Percentiles rank a stretch among this genome's conserved stretches.
phyloP scores from a whole-genome alignment of 2,329 filamentous ascomycete species.

The Mycosphaerella arachidis region DNA sequence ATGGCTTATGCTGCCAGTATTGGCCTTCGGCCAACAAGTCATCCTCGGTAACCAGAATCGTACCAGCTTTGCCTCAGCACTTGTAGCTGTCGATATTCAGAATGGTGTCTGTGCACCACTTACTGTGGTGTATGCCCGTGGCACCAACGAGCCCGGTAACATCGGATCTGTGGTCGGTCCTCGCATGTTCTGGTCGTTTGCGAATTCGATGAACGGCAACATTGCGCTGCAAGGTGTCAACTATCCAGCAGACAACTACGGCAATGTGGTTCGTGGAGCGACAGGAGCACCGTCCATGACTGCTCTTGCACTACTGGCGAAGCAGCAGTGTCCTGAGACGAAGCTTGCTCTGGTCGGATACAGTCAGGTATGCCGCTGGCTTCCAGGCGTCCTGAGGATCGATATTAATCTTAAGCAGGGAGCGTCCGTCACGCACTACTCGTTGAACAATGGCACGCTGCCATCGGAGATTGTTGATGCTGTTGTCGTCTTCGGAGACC shows the following conservation, averaged over 20 bases:
- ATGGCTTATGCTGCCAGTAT: no score
- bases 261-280: slow-evolving; percentile 8
- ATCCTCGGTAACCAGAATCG: no score
- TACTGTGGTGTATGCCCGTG: slow-evolving; percentile 53
- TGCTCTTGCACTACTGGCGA: slow-evolving; percentile 1
- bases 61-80: no score
- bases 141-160: slow-evolving; percentile 50
- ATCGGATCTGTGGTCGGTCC: slow-evolving; percentile 48
- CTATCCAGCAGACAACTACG: slow-evolving; percentile 41
- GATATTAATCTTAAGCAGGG: no score
- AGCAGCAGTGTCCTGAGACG: slow-evolving; percentile 15
- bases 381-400: no score
- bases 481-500: no score
- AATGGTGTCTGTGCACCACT: slow-evolving; percentile 39
- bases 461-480: no score
- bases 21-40: no score
- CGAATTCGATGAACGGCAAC: slow-evolving; percentile 39
- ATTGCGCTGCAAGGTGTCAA: slow-evolving; percentile 52
- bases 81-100: slow-evolving; percentile 14
- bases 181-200: slow-evolving; percentile 46
- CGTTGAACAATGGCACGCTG: no score
- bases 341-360: slow-evolving; percentile 8
- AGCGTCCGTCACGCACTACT: no score
- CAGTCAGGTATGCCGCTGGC: no score
- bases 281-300: not conserved